phyloP scores from a whole-genome alignment of 306 rosid genomes.

The Prunus mira region DNA sequence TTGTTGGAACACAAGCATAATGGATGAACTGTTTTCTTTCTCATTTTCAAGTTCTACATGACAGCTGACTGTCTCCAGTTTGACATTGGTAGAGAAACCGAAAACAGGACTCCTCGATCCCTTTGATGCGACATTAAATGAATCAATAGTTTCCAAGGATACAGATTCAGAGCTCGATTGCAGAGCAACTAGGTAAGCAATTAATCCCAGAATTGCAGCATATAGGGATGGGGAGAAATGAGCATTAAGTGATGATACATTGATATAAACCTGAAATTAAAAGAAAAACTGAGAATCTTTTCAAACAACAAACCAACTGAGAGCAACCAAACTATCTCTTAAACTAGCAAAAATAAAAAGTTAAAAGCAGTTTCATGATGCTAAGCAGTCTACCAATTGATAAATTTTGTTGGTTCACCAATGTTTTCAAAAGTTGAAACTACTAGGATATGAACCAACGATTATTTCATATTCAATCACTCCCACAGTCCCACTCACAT shows the following conservation, averaged over 20 bases:
- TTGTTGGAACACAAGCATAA: conserved; percentile 49
- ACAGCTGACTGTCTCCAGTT: conserved; percentile 46
- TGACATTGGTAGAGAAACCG: conserved; percentile 43
- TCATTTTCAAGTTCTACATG: conserved; percentile 61
- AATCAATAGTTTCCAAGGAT: conserved; percentile 24
- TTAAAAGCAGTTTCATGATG: neutral
- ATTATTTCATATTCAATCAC: neutral
- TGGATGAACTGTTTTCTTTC: conserved; percentile 45
- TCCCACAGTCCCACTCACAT: neutral
- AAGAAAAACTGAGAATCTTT: conserved; percentile 3
- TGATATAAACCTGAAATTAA: conserved; percentile 56
- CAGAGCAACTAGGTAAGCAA: conserved; percentile 27
- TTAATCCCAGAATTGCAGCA: conserved; percentile 54
- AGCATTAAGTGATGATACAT: conserved; percentile 45
- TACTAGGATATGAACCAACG: neutral
- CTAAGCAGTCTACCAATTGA: neutral
- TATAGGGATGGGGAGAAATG: conserved; percentile 65
- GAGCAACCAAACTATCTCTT: neutral
- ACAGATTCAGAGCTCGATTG: conserved; percentile 34
- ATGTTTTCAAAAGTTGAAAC: neutral
- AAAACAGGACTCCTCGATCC: conserved; percentile 32
- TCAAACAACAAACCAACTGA: neutral
- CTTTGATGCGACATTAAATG: conserved; percentile 23
- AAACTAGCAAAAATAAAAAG: neutral
- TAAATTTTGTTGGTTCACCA: neutral